A percentile compares a stretch with the other conserved stretches of the same genome.
Evolutionary conservation across 2,329 filamentous ascomycete species (phyloP).

Genomic region (Podosphaera fusca): DNA sequence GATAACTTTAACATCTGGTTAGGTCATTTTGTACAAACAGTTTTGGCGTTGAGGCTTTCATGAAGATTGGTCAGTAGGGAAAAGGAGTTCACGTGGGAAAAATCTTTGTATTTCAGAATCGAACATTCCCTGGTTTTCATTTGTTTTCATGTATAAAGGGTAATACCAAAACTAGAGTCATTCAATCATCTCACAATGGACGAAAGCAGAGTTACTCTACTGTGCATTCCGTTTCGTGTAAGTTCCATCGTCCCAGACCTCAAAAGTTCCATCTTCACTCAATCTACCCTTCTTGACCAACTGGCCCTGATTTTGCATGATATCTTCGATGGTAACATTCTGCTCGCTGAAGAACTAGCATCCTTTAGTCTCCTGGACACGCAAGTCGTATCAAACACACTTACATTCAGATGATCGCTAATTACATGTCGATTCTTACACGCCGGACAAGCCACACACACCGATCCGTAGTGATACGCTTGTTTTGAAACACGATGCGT

Average conservation of each 20-base stretch:
- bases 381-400: slow-evolving; percentile 1
- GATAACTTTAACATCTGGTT: background rate
- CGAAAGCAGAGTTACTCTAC: background rate
- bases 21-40: background rate
- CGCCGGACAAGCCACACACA: slow-evolving; percentile 66
- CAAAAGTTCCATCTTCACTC: slow-evolving; percentile 61
- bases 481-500: slow-evolving; percentile 77
- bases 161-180: background rate
- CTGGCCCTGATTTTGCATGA: slow-evolving; percentile 54
- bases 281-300: slow-evolving; percentile 48
- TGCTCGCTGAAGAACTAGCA: slow-evolving; percentile 48
- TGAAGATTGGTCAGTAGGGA: no score
- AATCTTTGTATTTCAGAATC: background rate
- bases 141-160: background rate
- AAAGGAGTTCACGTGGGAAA: background rate
- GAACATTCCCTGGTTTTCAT: background rate
- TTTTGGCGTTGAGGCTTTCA: background rate
- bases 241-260: slow-evolving; percentile 58
- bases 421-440: slow-evolving; percentile 84
- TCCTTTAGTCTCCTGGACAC: background rate
- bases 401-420: slow-evolving; percentile 56
- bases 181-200: background rate
- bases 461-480: slow-evolving; percentile 77
- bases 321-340: slow-evolving; percentile 48
- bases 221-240: slow-evolving; percentile 3